Percentiles rank a stretch among this genome's conserved stretches.
Evolutionary conservation across 352 stramenopile genomes (phyloP).

Genomic region (Aphanomyces stellatus): DNA sequence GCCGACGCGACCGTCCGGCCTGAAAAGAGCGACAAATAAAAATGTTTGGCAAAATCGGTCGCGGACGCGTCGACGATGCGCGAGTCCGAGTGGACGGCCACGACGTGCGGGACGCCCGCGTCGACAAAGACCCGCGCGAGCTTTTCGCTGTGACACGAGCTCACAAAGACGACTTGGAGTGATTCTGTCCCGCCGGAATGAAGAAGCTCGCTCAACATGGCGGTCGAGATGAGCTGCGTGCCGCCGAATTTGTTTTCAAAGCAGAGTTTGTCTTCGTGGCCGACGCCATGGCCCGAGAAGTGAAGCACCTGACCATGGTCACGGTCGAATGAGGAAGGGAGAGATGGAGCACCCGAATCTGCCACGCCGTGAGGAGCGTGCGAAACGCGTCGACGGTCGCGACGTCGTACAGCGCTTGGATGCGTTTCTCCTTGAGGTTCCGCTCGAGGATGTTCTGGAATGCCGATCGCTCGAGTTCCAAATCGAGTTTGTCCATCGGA

Average conservation of each 20-base stretch:
- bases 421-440: slow-evolving; percentile 51
- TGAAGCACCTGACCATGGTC: slow-evolving; percentile 45
- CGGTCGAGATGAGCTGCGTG: slow-evolving; percentile 64
- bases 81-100: slow-evolving; percentile 80
- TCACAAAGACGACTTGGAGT: slow-evolving; percentile 74
- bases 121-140: slow-evolving; percentile 84
- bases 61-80: slow-evolving; percentile 62
- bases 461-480: slow-evolving; percentile 57
- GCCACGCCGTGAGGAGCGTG: slow-evolving; percentile 67
- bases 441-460: slow-evolving; percentile 37
- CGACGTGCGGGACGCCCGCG: slow-evolving; percentile 84
- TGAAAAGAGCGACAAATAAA: slow-evolving; percentile 73
- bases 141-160: slow-evolving; percentile 77
- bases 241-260: slow-evolving; percentile 69
- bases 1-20: slow-evolving; percentile 55
- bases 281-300: slow-evolving; percentile 70
- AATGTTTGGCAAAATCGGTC: slow-evolving; percentile 80
- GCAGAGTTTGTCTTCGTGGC: slow-evolving; percentile 48
- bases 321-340: too few relatives aligned
- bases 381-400: slow-evolving; percentile 65
- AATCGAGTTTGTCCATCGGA: slow-evolving; percentile 76
- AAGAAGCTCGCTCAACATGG: slow-evolving; percentile 53
- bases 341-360: slow-evolving; percentile 29
- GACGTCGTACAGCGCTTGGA: slow-evolving; percentile 70
- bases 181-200: slow-evolving; percentile 36